These are phyloP conservation scores for Priceomyces medius DNA, from an alignment of 805 yeast genomes.

Conservation along the genomic window DNA sequence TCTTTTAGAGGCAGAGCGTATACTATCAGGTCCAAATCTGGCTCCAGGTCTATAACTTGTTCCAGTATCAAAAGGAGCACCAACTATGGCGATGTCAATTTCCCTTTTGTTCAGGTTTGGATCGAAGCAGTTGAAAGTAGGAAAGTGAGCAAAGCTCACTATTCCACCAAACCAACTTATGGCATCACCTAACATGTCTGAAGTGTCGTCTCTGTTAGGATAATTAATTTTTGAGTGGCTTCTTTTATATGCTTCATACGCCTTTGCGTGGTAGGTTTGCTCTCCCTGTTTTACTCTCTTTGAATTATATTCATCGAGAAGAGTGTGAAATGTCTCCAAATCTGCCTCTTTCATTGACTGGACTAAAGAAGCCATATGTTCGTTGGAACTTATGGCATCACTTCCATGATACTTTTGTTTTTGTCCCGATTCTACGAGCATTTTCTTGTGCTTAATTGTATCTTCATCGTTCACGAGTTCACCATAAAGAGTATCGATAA, in stretches of 20 bases:
- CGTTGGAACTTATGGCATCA: background rate
- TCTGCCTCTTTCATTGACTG: background rate
- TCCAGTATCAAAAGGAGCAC: conserved; percentile 31
- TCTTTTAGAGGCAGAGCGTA: conserved; percentile 43
- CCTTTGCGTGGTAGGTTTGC: conserved; percentile 1
- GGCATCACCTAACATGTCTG: conserved; percentile 20
- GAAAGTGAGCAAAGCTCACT: conserved; percentile 53
- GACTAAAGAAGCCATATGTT: background rate
- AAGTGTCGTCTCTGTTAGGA: conserved; percentile 37
- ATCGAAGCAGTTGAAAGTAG: conserved; percentile 48
- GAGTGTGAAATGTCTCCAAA: background rate
- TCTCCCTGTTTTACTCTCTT: background rate
- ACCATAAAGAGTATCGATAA: conserved; percentile 27
- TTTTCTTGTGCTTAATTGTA: conserved; percentile 8
- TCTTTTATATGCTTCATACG: conserved; percentile 9
- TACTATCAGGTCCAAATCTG: conserved; percentile 26
- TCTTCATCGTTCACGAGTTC: conserved; percentile 19
- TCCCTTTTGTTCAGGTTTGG: conserved; percentile 20
- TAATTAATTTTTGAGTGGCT: conserved; percentile 20
- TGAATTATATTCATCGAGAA: background rate
- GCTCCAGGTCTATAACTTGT: conserved; percentile 28
- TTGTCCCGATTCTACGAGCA: conserved; percentile 7
- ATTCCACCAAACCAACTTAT: conserved; percentile 47
- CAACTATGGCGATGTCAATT: conserved; percentile 26
- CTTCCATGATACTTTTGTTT: background rate